Base-by-base conservation (phyloP, 1,284 basidiomycete species). In the Coniophora puteana region DNA sequence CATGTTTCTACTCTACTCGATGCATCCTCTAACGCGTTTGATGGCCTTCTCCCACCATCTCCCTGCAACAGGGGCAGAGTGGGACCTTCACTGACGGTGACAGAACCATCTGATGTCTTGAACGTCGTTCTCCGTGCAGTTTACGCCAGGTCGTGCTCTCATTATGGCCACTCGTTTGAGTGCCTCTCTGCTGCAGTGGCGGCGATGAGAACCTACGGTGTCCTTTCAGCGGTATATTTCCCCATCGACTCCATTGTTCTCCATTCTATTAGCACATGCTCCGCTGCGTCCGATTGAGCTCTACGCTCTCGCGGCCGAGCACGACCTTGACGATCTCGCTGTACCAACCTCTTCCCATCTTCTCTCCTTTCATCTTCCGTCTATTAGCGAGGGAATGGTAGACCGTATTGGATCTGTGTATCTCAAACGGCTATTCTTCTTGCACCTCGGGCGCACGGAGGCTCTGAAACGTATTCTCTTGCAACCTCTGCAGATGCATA, bases 1-100 rank as follows among this genome's bases (percentile, higher is more conserved):
- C 56, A 68, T 46, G 50, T 44, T 17, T 26, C 46, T 13, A 43
- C 45, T 11, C 48, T 65, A 8, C 41, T 52, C 16, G 30, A 29
- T 24, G 37, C 31, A 1, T 61, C 61, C 1, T 39, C 36, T 14
- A 59, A 61, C 31, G 32, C 28, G 10, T 63, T 64, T 49, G 45
- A 53, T 21, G 32, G 33, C 29, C 48, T 40, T 8, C 14, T 31
- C n/a, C 20, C 29, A 16, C 7, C n/a, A 6, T n/a, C 29, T n/a
- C n/a, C n/a, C n/a, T n/a, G n/a, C n/a, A n/a, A n/a, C n/a, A n/a
- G n/a, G n/a, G n/a, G n/a, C n/a, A n/a, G n/a, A n/a, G n/a, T n/a
- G n/a, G n/a, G n/a, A n/a, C n/a, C n/a, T n/a, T 8, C 20, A 18
- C 14, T 14, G 14, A 14, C 29, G 7, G 29, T 31, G 6, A 8